Base-by-base conservation (phyloP, 768 basidiomycete genomes). In the Phanerodontia chrysosporium region DNA sequence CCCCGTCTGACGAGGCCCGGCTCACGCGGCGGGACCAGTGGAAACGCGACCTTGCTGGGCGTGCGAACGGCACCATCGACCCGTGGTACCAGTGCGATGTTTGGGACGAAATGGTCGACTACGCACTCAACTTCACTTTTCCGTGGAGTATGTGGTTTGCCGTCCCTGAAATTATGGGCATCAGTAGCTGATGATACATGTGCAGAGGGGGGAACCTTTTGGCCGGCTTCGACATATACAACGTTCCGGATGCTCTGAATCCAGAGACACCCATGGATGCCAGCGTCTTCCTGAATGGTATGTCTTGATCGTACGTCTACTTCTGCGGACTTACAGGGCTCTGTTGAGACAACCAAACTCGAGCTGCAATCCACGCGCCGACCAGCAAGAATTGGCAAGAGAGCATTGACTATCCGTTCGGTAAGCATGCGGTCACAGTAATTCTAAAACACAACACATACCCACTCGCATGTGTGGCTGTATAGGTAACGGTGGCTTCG, bases 121-220 rank as follows among this genome's bases (percentile, higher is more conserved):
- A 89, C 63, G 85, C 87, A 13, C 59, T 83, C 57, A 90, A 89
- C 65, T 89, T 78, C 64, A 86, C 87, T 0, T 84, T 79, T 67
- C 89, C 89, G 2, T 81, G 79, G 80, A 69, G 67, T 67, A 57
- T 5, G 58, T 32, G 3, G 6, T 24, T 12, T 25, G 32, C 27
- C n/a, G n/a, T n/a, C n/a, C n/a, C n/a, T n/a, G n/a, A n/a, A n/a
- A n/a, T n/a, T n/a, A n/a, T n/a, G n/a, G n/a, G n/a, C n/a, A n/a
- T n/a, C n/a, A n/a, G n/a, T n/a, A n/a, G n/a, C n/a, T n/a, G n/a
- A n/a, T n/a, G n/a, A 10, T 24, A 10, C 1, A 18, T 32, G 1
- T 32, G 18, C 36, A 1, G n/a, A 56, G 54, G 51, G 54, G 59
- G 59, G 3, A n/a, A 48, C 30, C 27, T 21, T 9, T 45, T 39